Evolutionary conservation across 352 stramenopile species (phyloP), one percentile per base, ranked within the genome.

Genomic region (Pilasporangium apinafurcum): DNA sequence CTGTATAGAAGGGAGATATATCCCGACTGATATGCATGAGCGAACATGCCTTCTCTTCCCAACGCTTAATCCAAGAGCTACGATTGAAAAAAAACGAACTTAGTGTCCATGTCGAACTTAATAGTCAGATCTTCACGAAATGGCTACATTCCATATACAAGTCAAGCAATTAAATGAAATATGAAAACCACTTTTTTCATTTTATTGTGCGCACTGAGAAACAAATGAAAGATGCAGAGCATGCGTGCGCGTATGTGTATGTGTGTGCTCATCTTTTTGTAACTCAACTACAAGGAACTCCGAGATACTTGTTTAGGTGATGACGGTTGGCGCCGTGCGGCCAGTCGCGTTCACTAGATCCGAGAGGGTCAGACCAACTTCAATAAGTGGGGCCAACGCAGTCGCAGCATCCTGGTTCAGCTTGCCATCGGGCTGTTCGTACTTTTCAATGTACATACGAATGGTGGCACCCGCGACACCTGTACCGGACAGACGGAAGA

Each of bases 391-490:
- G 42, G 83, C 75, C 32, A 97, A 74, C 28, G 85, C 88, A 7
- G 65, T 69, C 37, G 82, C 77, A 2, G 79, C 76, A 44, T 86
- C 76, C 61, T 86, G 72, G 26, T 52, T 56, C 53, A 98, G 73
- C 35, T 94, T 90, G 44, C 91, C 86, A 34, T 74, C 83, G 24
- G 71, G 63, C 33, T 61, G 39, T 55, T 99, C 96, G 73, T 99
- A 99, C 76, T 98, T 97, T 69, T 99, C 97, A 59, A 99, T 87
- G 84, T 99, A 99, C 91, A 99, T 97, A 54, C 96, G 90, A 56
- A 99, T 94, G 3, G 96, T 99, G 14, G 96, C 96, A 37, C 96
- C 95, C 17, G 92, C 86, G 52, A 96, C 97, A 39, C 96, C 97
- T 27, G 97, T 99, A 44, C 97, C 97, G 50, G 87, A 98, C 22